Conservation (phyloP, 768 basidiomycete genomes). For the Amanita phalloides region DNA sequence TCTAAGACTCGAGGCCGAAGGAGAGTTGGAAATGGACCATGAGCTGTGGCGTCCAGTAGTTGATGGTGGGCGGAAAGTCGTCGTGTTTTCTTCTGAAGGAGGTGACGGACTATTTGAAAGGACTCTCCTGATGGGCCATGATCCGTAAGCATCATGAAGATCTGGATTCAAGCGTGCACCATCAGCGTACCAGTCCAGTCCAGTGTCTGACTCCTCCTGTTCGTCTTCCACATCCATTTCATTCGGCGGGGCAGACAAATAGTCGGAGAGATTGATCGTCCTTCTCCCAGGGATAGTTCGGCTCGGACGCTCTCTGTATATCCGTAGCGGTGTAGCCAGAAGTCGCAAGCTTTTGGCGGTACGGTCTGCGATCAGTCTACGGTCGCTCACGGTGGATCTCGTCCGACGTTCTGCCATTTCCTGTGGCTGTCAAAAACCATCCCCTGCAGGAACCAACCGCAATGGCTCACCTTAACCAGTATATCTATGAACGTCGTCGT, state of each 20-base stretch:
- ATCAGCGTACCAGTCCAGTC: conserved; percentile 35
- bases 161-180: conserved; percentile 50
- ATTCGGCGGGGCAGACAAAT: conserved; percentile 38
- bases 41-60: conserved; percentile 17
- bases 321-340: conserved; percentile 40
- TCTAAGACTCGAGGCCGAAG: conserved; percentile 21
- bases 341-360: conserved; percentile 54
- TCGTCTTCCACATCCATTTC: conserved; percentile 57
- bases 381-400: conserved; percentile 42
- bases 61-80: conserved; percentile 13
- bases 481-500: conserved; percentile 67
- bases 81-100: conserved; percentile 22
- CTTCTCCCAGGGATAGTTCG: conserved; percentile 27
- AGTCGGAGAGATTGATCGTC: conserved; percentile 36
- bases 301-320: conserved; percentile 34
- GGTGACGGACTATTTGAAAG: conserved; percentile 21
- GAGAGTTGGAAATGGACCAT: conserved; percentile 20
- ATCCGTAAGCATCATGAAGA: conserved; percentile 52
- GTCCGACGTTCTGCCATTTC: conserved; percentile 68
- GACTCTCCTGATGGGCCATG: conserved; percentile 6
- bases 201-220: conserved; percentile 47
- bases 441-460: not conserved
- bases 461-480: conserved; percentile 56
- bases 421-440: conserved; percentile 21
- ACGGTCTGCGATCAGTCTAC: conserved; percentile 52